Percentiles rank a stretch among this genome's conserved stretches.
Conservation (phyloP, 495 filamentous ascomycete genomes). For the Aspergillus bridgeri region DNA sequence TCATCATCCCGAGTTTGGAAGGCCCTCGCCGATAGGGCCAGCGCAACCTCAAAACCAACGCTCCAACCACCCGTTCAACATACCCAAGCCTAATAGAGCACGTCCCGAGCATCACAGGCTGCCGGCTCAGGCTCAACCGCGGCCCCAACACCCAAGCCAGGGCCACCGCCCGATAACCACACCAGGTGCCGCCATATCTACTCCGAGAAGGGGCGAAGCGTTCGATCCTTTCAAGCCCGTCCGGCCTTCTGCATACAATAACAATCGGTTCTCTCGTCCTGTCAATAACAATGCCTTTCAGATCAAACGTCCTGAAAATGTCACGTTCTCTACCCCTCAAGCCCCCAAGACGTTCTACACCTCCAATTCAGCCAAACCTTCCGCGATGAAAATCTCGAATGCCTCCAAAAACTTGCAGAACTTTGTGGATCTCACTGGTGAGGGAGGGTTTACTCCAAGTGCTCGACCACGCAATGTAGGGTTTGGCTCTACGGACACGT, state of each 20-base stretch:
- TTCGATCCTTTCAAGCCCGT: slow-evolving; percentile 46
- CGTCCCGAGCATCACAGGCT: slow-evolving; percentile 50
- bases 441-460: slow-evolving; percentile 24
- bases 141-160: slow-evolving; percentile 19
- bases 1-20: slow-evolving; percentile 56
- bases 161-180: slow-evolving; percentile 19
- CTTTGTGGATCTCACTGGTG: slow-evolving; percentile 45
- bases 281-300: slow-evolving; percentile 34
- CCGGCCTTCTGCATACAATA: slow-evolving; percentile 40
- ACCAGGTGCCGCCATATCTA: slow-evolving; percentile 16
- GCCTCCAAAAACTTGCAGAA: slow-evolving; percentile 37
- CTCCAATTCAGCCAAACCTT: slow-evolving; percentile 30
- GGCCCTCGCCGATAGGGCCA: slow-evolving; percentile 51
- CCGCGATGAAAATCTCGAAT: slow-evolving; percentile 30
- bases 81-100: slow-evolving; percentile 46
- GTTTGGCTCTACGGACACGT: slow-evolving; percentile 52
- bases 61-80: slow-evolving; percentile 48
- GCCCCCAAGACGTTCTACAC: slow-evolving; percentile 41
- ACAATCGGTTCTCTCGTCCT: slow-evolving; percentile 18
- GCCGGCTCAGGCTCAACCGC: slow-evolving; percentile 14
- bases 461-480: slow-evolving; percentile 23
- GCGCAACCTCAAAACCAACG: slow-evolving; percentile 33
- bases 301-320: slow-evolving; percentile 45
- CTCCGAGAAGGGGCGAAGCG: slow-evolving; percentile 27
- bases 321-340: slow-evolving; percentile 36